Evolutionary conservation across 2,329 filamentous ascomycete species (phyloP), one percentile per base, ranked within the genome.

Genomic region (Cordyceps cicadae): DNA sequence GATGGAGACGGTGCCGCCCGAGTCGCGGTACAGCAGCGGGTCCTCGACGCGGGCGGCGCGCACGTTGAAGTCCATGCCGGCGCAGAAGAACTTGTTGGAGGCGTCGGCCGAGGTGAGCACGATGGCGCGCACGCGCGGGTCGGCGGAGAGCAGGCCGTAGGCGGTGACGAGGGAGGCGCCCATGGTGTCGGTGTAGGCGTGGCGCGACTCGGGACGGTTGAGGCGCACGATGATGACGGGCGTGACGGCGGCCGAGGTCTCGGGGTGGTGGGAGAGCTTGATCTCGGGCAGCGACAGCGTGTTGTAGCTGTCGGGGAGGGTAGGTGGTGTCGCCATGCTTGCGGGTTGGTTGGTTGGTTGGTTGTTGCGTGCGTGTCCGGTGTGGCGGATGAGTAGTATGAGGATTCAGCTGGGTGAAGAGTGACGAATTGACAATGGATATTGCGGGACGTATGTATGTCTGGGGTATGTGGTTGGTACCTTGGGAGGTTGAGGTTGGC

Each of bases 151-250:
- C 9, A 79, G 68, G 59, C 72, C 68, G 68, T 82, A 81, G 51
- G 81, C 83, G 3, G 72, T 65, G 62, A 83, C 79, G 34, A 90
- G 76, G 66, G 87, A 86, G 17, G 73, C 67, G 66, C 81, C 81
- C 85, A 90, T 89, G 15, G 73, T 76, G 21, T 79, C 75, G 3
- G 85, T 89, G 72, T 90, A 89, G 63, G 85, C 87, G 79, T 90
- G 90, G 73, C 86, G 79, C 62, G 84, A 83, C 12, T 75, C 71
- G 0, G 87, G 87, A 19, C 88, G 83, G 73, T 87, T 78, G 46
- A 90, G 79, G 2, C 82, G 82, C 39, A 89, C 71, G 63, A 89
- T 70, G 54, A 90, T 78, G 56, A 88, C 79, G 17, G 81, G 80
- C 1, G 86, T 88, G 15, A 82, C 79, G 3, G 78, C 74, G 12